These are phyloP conservation scores for Tilletia caries DNA, from an alignment of 1,284 basidiomycete genomes.

Conservation along the genomic window DNA sequence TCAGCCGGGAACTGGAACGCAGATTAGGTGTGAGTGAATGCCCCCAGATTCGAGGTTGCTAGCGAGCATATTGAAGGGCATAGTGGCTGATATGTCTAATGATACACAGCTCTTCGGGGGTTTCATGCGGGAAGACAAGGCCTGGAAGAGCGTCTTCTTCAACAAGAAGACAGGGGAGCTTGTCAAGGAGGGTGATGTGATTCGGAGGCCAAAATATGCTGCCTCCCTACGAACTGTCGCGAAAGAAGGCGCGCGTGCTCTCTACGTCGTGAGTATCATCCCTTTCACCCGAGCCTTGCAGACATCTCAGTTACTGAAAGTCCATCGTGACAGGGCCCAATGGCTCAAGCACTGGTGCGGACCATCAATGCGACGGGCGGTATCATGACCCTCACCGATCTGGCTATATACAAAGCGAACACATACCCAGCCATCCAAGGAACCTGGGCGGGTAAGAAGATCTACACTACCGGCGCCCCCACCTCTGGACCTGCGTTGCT, in stretches of 20 bases:
- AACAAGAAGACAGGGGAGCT: conserved; percentile 35
- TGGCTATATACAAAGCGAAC: conserved; percentile 37
- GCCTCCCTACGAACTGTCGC: conserved; percentile 37
- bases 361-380: conserved; percentile 39
- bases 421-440: conserved; percentile 55
- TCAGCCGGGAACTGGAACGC: conserved; percentile 69
- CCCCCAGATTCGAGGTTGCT: too few species aligned
- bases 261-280: conserved; percentile 27
- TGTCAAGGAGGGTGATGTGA: conserved; percentile 39
- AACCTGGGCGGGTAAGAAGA: conserved; percentile 65
- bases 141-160: conserved; percentile 62
- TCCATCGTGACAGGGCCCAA: conserved; percentile 31
- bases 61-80: too few species aligned
- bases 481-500: conserved; percentile 50
- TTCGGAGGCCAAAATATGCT: conserved; percentile 33
- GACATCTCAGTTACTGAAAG: too few species aligned
- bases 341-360: conserved; percentile 37
- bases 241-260: conserved; percentile 34
- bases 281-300: too few species aligned
- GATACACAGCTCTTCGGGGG: conserved; percentile 48
- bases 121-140: conserved; percentile 71
- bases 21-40: conserved; percentile 68
- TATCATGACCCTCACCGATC: conserved; percentile 41
- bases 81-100: too few species aligned
- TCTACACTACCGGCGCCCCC: conserved; percentile 48